phyloP scores from a whole-genome alignment of 352 stramenopile genomes.

The Phytopythium litorale region DNA sequence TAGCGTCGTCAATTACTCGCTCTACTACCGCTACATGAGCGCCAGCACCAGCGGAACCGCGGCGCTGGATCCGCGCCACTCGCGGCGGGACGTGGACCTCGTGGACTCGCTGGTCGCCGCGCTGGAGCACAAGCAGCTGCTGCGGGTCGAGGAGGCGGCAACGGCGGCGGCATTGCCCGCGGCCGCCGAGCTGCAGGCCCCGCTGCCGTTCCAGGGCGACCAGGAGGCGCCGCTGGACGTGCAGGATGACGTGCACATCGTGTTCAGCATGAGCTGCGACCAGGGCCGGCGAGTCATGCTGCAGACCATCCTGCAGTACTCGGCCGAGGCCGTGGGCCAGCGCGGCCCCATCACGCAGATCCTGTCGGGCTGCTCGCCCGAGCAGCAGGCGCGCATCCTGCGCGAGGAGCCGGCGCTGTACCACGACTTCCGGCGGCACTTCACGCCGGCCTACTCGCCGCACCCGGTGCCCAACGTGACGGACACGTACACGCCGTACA shows the following conservation, averaged over 20 bases:
- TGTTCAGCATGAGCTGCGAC: slow-evolving; percentile 52
- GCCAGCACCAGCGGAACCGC: neutral
- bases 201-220: neutral
- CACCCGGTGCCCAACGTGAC: slow-evolving; percentile 32
- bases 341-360: slow-evolving; percentile 50
- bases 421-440: slow-evolving; percentile 49
- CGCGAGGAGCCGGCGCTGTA: slow-evolving; percentile 38
- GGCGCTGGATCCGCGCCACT: neutral
- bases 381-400: slow-evolving; percentile 20
- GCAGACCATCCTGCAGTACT: slow-evolving; percentile 44
- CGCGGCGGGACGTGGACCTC: neutral
- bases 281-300: slow-evolving; percentile 33
- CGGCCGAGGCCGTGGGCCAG: slow-evolving; percentile 30
- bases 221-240: slow-evolving; percentile 4
- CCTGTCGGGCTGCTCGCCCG: slow-evolving; percentile 35
- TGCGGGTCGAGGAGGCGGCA: neutral
- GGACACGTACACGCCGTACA: slow-evolving; percentile 48
- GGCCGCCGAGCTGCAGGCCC: neutral
- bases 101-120: slow-evolving; percentile 3
- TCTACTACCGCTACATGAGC: slow-evolving; percentile 2
- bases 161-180: neutral
- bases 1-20: neutral
- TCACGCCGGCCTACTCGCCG: slow-evolving; percentile 40
- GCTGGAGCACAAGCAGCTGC: neutral
- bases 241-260: slow-evolving; percentile 38